These are phyloP conservation scores for Tolypocladium tropicale DNA, from an alignment of 2,329 filamentous ascomycete species.

Conservation along the genomic window DNA sequence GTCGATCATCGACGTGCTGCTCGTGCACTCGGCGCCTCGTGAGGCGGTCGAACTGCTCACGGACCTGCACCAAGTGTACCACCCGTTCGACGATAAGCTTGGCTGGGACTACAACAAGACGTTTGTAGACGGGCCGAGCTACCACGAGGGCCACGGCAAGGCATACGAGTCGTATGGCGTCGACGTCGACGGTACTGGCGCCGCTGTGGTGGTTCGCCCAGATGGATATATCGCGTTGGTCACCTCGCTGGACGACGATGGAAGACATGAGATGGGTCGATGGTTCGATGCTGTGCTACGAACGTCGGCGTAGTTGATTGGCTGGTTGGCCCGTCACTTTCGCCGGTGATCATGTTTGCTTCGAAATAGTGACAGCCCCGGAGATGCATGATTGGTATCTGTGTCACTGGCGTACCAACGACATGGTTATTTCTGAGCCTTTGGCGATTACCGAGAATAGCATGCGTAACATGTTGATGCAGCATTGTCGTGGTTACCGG, in stretches of 20 bases:
- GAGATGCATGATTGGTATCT: background rate
- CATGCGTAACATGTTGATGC: background rate
- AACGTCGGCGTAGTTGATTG: background rate
- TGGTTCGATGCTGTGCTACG: constrained; percentile 6
- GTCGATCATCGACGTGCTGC: constrained; percentile 46
- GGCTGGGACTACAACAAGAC: constrained; percentile 50
- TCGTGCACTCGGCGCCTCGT: constrained; percentile 46
- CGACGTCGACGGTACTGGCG: constrained; percentile 37
- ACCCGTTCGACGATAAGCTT: constrained; percentile 30
- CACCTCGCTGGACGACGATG: constrained; percentile 22
- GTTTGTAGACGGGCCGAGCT: constrained; percentile 42
- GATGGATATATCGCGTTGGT: constrained; percentile 54
- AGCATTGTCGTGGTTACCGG: background rate
- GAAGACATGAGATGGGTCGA: constrained; percentile 3
- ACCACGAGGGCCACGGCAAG: constrained; percentile 40
- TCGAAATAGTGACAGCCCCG: background rate
- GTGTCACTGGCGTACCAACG: background rate
- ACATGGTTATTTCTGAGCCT: background rate
- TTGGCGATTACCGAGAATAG: background rate
- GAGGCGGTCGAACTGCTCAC: constrained; percentile 33
- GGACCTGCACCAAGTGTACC: constrained; percentile 39
- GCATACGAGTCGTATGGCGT: constrained; percentile 50
- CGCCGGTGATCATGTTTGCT: background rate
- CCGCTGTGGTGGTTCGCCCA: constrained; percentile 50
- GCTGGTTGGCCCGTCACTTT: background rate